Percentiles rank a stretch among this genome's conserved stretches.
phyloP scores from a whole-genome alignment of 306 rosid species.

The Cajanus cajan region DNA sequence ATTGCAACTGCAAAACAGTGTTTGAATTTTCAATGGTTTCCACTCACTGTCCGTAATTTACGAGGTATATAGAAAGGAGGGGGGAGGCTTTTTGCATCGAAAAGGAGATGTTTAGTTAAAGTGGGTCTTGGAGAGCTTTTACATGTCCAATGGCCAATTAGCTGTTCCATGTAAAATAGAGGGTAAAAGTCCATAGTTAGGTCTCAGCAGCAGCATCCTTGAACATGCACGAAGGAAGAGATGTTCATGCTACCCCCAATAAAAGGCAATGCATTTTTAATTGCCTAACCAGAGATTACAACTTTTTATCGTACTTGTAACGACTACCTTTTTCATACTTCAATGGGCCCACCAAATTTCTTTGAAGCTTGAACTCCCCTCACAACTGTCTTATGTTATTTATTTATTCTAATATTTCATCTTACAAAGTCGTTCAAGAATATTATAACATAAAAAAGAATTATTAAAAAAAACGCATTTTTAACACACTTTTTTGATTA shows the following conservation, averaged over 20 bases:
- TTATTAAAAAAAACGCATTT: too few relatives aligned
- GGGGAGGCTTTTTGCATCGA: background rate
- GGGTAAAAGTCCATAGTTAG: background rate
- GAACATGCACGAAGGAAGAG: constrained; percentile 26
- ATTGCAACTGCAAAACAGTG: background rate
- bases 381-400: background rate
- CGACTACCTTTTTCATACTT: constrained; percentile 45
- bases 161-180: background rate
- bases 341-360: background rate
- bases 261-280: constrained; percentile 16
- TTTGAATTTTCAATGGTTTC: background rate
- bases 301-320: constrained; percentile 56
- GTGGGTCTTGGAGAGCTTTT: too few relatives aligned
- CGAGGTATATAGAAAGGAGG: background rate
- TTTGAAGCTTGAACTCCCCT: background rate
- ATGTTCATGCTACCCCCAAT: background rate
- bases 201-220: too few relatives aligned
- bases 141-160: background rate
- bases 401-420: too few relatives aligned
- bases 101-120: background rate
- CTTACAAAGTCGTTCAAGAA: too few relatives aligned
- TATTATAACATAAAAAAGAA: too few relatives aligned
- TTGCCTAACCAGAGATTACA: constrained; percentile 29
- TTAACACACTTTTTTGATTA: too few relatives aligned
- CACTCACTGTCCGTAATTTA: background rate